Evolutionary conservation across 1,139 yeast species (phyloP).

Genomic region (Taphrina wiesneri): DNA sequence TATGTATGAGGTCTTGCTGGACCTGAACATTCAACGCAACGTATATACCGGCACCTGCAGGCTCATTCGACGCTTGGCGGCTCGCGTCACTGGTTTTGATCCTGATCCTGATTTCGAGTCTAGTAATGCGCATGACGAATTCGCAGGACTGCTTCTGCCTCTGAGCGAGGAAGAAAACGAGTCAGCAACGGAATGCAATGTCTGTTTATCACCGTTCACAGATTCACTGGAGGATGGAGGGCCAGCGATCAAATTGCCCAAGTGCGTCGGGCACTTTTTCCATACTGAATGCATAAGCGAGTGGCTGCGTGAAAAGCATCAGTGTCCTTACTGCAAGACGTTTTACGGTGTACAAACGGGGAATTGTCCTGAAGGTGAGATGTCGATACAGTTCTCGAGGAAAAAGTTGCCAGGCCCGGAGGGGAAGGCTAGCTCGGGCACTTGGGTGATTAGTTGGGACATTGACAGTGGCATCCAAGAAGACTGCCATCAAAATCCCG

Average conservation of each 20-base stretch:
- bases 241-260: constrained; percentile 7
- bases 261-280: constrained; percentile 17
- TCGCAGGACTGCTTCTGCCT: neutral
- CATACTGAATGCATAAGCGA: constrained; percentile 18
- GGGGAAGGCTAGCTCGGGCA: constrained; percentile 4
- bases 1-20: constrained; percentile 6
- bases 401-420: constrained; percentile 17
- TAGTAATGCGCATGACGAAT: neutral
- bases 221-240: neutral
- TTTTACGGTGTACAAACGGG: constrained; percentile 11
- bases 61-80: neutral
- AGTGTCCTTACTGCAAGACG: constrained; percentile 25
- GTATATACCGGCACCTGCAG: constrained; percentile 15
- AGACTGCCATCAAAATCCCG: constrained; percentile 21
- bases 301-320: constrained; percentile 24
- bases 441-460: constrained; percentile 23
- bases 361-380: constrained; percentile 13
- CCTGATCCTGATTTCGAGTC: constrained; percentile 11
- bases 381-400: neutral
- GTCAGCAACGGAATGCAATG: neutral
- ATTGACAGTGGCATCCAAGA: constrained; percentile 14
- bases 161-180: neutral
- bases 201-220: constrained; percentile 13
- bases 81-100: neutral
- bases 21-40: constrained; percentile 7